Evolutionary conservation across 2,329 filamentous ascomycete genomes (phyloP), one percentile per base, ranked within the genome.

Genomic region (Fusarium proliferatum): DNA sequence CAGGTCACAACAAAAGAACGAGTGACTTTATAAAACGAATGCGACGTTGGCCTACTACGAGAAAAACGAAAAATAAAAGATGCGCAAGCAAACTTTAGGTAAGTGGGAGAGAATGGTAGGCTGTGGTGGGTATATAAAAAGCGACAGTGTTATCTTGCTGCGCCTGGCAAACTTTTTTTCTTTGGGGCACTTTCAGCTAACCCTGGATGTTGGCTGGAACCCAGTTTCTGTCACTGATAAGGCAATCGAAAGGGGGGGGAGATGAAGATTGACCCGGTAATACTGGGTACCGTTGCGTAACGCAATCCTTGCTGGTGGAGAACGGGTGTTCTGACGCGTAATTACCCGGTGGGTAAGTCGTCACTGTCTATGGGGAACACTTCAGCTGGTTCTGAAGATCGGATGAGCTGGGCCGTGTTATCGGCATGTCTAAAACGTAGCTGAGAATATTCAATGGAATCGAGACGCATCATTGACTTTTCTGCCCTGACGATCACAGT

Each of bases 211-310:
- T 45, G 42, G 49, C 16, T 26, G 9, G 12, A 15, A 16, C 41
- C 45, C 45, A 26, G 26, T 51, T 30, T 23, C 9, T 34, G 19
- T 41, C 15, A 49, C 48, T 41, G 52, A 56, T 64, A 64, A 69
- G 51, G 61, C 58, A 69, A 48, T 28, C 23, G 48, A 58, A 69
- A 68, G 65, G 67, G 42, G 42, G 63, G 33, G 39, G 41, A 69
- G 48, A 69, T 69, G 65, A 69, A 69, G 65, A 69, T 69, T 39
- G 60, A 39, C 60, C 52, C 26, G 12, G 34, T 33, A 46, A 69
- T 57, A 46, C 65, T 69, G 65, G 67, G 65, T 55, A 66, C 45
- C 21, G 66, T 57, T 64, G 64, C 62, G 64, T 67, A 67, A 61
- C 42, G 12, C 12, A 38, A 68, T 68, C 63, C 65, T 49, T 36